phyloP scores from a whole-genome alignment of 1,139 yeast genomes.

The Eremothecium cymbalariae region DNA sequence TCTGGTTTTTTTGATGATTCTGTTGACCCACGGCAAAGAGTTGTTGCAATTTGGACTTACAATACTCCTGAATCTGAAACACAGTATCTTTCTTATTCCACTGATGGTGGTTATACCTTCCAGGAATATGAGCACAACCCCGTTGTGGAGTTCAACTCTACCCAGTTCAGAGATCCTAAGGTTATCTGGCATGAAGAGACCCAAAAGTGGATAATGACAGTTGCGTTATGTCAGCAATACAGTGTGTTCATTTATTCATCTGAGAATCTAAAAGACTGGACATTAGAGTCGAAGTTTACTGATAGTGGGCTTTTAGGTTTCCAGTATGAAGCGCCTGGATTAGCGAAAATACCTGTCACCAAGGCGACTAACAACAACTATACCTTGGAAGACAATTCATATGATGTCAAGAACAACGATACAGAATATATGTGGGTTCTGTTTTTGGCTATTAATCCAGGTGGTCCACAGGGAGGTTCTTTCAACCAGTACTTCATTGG shows the following conservation, averaged over 20 bases:
- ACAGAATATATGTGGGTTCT: slow-evolving; percentile 31
- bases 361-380: slow-evolving; percentile 26
- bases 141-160: slow-evolving; percentile 29
- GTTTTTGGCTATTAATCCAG: slow-evolving; percentile 35
- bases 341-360: slow-evolving; percentile 27
- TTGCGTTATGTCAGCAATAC: slow-evolving; percentile 33
- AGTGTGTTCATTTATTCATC: slow-evolving; percentile 32
- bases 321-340: slow-evolving; percentile 37
- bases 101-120: slow-evolving; percentile 35
- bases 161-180: slow-evolving; percentile 37
- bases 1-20: slow-evolving; percentile 32
- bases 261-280: slow-evolving; percentile 31
- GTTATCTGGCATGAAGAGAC: slow-evolving; percentile 34
- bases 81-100: slow-evolving; percentile 33
- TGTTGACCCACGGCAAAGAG: slow-evolving; percentile 27
- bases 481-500: slow-evolving; percentile 36
- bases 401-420: slow-evolving; percentile 21
- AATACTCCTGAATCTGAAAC: slow-evolving; percentile 24
- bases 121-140: slow-evolving; percentile 30
- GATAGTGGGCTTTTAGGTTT: slow-evolving; percentile 32
- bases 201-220: slow-evolving; percentile 34
- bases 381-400: slow-evolving; percentile 2
- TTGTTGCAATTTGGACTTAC: slow-evolving; percentile 35
- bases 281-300: slow-evolving; percentile 28
- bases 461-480: slow-evolving; percentile 36